phyloP scores from a whole-genome alignment of 1,284 basidiomycete genomes.

The Crocinoboletus sp. region DNA sequence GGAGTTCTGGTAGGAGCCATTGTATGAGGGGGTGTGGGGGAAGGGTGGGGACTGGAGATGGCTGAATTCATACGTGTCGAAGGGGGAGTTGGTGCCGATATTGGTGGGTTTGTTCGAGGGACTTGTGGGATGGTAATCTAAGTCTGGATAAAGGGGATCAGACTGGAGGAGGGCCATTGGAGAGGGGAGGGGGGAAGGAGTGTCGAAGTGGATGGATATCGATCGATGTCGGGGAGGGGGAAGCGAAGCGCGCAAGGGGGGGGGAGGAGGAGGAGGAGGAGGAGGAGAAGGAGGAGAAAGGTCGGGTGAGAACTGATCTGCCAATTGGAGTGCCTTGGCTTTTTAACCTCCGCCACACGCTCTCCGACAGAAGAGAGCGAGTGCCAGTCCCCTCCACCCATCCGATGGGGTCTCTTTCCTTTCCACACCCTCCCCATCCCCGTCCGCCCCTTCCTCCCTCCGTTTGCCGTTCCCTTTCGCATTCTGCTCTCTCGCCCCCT shows the following conservation, averaged over 20 bases:
- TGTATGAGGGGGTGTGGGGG: slow-evolving; percentile 49
- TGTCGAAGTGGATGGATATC: neutral
- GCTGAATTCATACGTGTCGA: slow-evolving; percentile 37
- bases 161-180: slow-evolving; percentile 29
- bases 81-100: slow-evolving; percentile 22
- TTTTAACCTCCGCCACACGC: slow-evolving; percentile 32
- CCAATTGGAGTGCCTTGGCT: slow-evolving; percentile 19
- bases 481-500: no score
- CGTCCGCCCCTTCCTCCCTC: neutral
- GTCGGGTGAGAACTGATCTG: slow-evolving; percentile 27
- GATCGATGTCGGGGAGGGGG: slow-evolving; percentile 5
- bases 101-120: slow-evolving; percentile 29
- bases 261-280: no score
- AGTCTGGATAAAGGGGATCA: slow-evolving; percentile 21
- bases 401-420: no score
- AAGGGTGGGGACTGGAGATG: slow-evolving; percentile 35
- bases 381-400: slow-evolving; percentile 2
- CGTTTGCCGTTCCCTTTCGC: neutral
- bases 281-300: slow-evolving; percentile 14
- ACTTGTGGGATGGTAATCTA: slow-evolving; percentile 25
- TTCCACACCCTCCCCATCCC: neutral
- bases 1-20: slow-evolving; percentile 56
- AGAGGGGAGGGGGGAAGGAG: neutral
- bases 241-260: slow-evolving; percentile 10
- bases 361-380: neutral